Conservation (phyloP, 129 eudicot genomes). For the Oenanthe sinensis region DNA sequence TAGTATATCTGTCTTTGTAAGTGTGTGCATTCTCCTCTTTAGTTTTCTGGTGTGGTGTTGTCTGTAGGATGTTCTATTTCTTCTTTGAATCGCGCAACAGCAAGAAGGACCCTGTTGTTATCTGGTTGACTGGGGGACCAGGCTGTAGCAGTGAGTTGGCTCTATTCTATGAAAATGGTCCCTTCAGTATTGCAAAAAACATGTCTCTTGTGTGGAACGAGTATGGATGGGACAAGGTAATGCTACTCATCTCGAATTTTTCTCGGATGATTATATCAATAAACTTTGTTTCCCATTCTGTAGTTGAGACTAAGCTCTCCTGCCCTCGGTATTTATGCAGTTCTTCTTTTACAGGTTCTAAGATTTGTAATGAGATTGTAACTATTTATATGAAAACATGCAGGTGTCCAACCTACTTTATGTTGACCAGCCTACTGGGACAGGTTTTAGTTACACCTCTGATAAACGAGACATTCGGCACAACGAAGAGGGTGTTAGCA, state of each 20-base stretch:
- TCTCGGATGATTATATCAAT: not conserved
- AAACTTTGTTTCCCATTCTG: not conserved
- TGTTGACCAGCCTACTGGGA: slow-evolving; percentile 90
- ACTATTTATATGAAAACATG: slow-evolving; percentile 19
- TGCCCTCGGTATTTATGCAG: not conserved
- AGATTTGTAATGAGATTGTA: not conserved
- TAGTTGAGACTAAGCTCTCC: not conserved
- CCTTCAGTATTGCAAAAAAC: slow-evolving; percentile 61
- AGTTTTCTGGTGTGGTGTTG: not conserved
- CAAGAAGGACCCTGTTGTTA: slow-evolving; percentile 72
- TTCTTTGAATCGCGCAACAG: slow-evolving; percentile 83
- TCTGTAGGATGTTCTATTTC: slow-evolving; percentile 85
- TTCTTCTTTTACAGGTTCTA: not conserved
- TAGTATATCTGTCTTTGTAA: not conserved
- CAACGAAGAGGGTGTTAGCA: slow-evolving; percentile 63
- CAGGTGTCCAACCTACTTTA: slow-evolving; percentile 74
- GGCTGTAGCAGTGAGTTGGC: slow-evolving; percentile 98
- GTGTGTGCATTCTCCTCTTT: not conserved
- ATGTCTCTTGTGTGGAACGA: slow-evolving; percentile 76
- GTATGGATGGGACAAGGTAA: slow-evolving; percentile 95
- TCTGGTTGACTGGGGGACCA: slow-evolving; percentile 96
- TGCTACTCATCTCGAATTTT: not conserved
- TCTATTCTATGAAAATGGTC: slow-evolving; percentile 86
- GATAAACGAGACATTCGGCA: slow-evolving; percentile 73
- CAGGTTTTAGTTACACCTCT: slow-evolving; percentile 82